phyloP scores from a whole-genome alignment of 345 rosid genomes.

The Eucalyptus shirleyi region DNA sequence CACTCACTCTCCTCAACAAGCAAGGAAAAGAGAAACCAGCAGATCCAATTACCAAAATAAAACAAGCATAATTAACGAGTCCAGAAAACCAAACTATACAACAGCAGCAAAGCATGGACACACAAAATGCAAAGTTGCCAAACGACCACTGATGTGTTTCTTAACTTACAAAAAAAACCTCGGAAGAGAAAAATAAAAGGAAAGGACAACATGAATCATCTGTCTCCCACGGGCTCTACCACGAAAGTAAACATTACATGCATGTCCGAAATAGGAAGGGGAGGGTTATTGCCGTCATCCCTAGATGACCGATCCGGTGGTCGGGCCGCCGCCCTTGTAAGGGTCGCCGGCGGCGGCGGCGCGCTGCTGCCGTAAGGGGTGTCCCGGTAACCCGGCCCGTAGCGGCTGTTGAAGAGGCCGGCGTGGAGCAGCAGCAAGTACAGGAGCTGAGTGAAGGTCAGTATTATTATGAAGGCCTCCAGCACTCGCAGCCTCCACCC shows the following conservation, averaged over 20 bases:
- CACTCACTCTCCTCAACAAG: background rate
- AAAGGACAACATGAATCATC: background rate
- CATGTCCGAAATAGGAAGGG: background rate
- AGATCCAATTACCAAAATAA: background rate
- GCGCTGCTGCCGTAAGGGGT: slow-evolving; percentile 22
- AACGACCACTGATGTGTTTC: background rate
- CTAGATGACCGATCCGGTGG: background rate
- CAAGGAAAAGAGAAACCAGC: background rate
- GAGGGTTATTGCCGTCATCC: background rate
- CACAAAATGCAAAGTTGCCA: background rate
- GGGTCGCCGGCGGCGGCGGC: background rate
- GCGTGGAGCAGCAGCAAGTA: slow-evolving; percentile 69
- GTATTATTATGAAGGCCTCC: slow-evolving; percentile 70
- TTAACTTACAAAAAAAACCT: background rate
- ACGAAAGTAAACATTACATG: background rate
- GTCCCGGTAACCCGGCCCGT: slow-evolving; percentile 79
- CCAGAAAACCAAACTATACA: background rate
- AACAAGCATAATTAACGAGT: background rate
- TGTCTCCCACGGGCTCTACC: background rate
- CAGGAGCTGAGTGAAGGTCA: slow-evolving; percentile 55
- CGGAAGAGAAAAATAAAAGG: background rate
- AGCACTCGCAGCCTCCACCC: slow-evolving; percentile 68
- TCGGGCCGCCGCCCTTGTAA: background rate
- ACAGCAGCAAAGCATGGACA: background rate
- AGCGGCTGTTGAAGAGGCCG: slow-evolving; percentile 51